Percentiles rank a stretch among this genome's conserved stretches.
These are phyloP conservation scores for Malus hybrid DNA, from an alignment of 331 rosid genomes.

Conservation along the genomic window DNA sequence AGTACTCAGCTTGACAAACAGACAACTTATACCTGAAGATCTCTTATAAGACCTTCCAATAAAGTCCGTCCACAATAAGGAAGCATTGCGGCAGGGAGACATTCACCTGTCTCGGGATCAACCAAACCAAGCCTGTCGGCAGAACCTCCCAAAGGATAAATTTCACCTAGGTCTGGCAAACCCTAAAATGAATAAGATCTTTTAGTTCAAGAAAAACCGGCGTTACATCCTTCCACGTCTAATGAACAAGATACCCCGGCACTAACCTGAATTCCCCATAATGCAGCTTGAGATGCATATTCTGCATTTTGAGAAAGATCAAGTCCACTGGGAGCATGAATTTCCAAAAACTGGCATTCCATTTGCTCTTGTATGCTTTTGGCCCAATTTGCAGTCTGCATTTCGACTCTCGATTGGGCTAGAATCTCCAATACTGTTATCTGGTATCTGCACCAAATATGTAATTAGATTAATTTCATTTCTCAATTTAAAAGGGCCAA, in stretches of 20 bases:
- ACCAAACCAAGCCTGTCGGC: conserved; percentile 95
- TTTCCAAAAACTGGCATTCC: conserved; percentile 61
- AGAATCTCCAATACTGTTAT: conserved; percentile 66
- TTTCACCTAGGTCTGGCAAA: conserved; percentile 95
- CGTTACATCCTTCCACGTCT: not conserved
- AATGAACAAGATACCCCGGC: not conserved
- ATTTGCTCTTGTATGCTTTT: conserved; percentile 29
- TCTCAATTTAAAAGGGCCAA: not conserved
- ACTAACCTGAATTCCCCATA: conserved; percentile 98
- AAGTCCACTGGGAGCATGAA: conserved; percentile 67
- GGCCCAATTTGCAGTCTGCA: conserved; percentile 40
- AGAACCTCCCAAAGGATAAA: conserved; percentile 96
- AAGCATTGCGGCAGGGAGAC: conserved; percentile 98
- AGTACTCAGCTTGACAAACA: conserved; percentile 16
- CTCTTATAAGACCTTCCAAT: conserved; percentile 92
- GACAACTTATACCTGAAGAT: conserved; percentile 83
- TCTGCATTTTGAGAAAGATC: conserved; percentile 73
- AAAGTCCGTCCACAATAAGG: conserved; percentile 95
- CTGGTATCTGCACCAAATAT: conserved; percentile 69
- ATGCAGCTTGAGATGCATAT: conserved; percentile 90
- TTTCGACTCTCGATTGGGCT: conserved; percentile 39
- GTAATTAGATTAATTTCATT: not conserved
- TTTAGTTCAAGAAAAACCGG: conserved; percentile 28
- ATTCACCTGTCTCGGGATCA: conserved; percentile 83
- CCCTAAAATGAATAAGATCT: conserved; percentile 64